Percentiles rank a stretch among this genome's conserved stretches.
phyloP scores from a whole-genome alignment of 2,329 filamentous ascomycete species.

The Helicocarpus griseus region DNA sequence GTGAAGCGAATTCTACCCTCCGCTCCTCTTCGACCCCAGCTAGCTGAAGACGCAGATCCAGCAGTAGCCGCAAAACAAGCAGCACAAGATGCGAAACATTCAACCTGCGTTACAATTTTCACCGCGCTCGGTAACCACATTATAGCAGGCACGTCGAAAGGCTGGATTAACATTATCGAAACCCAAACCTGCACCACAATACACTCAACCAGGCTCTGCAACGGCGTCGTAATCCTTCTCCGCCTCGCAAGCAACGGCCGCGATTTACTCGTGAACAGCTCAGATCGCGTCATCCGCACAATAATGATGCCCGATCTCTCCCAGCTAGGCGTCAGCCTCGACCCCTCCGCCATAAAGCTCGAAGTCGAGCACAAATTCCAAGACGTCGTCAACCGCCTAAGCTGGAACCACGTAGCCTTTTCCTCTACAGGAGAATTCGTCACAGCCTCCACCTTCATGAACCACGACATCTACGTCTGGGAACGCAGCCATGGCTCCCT shows the following conservation, averaged over 20 bases:
- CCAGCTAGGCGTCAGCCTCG: constrained; percentile 48
- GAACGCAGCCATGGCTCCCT: constrained; percentile 87
- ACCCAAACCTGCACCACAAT: constrained; percentile 70
- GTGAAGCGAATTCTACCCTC: constrained; percentile 72
- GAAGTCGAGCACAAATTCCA: constrained; percentile 97
- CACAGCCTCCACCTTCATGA: constrained; percentile 93
- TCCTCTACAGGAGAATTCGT: constrained; percentile 92
- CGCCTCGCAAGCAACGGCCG: constrained; percentile 75
- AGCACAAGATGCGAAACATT: constrained; percentile 87
- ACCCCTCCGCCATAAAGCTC: constrained; percentile 76
- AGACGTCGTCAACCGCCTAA: constrained; percentile 87
- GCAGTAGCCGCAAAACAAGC: constrained; percentile 67
- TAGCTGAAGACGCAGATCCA: constrained; percentile 52
- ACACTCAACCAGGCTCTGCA: constrained; percentile 80
- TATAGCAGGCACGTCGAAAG: constrained; percentile 86
- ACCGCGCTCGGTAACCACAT: constrained; percentile 79
- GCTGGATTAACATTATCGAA: constrained; percentile 92
- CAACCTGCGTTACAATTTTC: constrained; percentile 87
- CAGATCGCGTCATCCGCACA: constrained; percentile 89
- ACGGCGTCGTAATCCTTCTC: constrained; percentile 78
- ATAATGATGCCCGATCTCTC: constrained; percentile 73
- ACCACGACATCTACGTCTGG: constrained; percentile 98
- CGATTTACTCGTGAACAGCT: constrained; percentile 83
- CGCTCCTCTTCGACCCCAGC: constrained; percentile 62
- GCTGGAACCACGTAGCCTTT: constrained; percentile 96